Percentiles rank a stretch among this genome's conserved stretches.
phyloP scores from a whole-genome alignment of 1,284 basidiomycete species.

The Singerocomus inundabilis region DNA sequence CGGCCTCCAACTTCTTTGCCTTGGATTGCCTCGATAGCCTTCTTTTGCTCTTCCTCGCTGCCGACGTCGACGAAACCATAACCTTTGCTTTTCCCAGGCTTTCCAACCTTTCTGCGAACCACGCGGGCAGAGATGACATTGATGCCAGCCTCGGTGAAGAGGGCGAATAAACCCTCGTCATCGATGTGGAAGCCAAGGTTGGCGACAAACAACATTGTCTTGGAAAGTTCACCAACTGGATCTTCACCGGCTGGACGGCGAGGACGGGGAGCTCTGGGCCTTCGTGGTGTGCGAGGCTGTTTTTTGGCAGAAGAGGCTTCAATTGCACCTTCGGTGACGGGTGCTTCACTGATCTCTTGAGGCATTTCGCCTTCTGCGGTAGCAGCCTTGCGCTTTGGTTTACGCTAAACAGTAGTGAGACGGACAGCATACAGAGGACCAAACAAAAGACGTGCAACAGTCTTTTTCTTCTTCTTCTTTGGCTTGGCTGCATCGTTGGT shows the following conservation, averaged over 20 bases:
- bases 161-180: slow-evolving; percentile 68
- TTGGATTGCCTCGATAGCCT: slow-evolving; percentile 78
- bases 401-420: slow-evolving; percentile 46
- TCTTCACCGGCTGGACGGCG: slow-evolving; percentile 71
- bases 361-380: slow-evolving; percentile 40
- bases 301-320: slow-evolving; percentile 42
- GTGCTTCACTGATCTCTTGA: slow-evolving; percentile 35
- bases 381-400: slow-evolving; percentile 46
- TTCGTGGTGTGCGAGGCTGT: slow-evolving; percentile 54
- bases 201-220: slow-evolving; percentile 89
- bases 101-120: slow-evolving; percentile 78
- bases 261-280: slow-evolving; percentile 55
- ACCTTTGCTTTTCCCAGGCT: slow-evolving; percentile 83
- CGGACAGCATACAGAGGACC: slow-evolving; percentile 2
- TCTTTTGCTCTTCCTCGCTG: slow-evolving; percentile 77
- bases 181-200: slow-evolving; percentile 92
- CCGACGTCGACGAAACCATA: slow-evolving; percentile 94
- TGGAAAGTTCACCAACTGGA: slow-evolving; percentile 76
- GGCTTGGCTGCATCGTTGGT: slow-evolving; percentile 63
- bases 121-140: slow-evolving; percentile 81
- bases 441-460: slow-evolving; percentile 43
- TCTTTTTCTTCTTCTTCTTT: slow-evolving; percentile 81
- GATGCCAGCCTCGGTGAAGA: slow-evolving; percentile 85
- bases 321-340: slow-evolving; percentile 36
- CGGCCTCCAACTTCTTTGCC: slow-evolving; percentile 82